Base-by-base conservation (phyloP, 106 monocot genomes). In the Dioscorea dumetorum region DNA sequence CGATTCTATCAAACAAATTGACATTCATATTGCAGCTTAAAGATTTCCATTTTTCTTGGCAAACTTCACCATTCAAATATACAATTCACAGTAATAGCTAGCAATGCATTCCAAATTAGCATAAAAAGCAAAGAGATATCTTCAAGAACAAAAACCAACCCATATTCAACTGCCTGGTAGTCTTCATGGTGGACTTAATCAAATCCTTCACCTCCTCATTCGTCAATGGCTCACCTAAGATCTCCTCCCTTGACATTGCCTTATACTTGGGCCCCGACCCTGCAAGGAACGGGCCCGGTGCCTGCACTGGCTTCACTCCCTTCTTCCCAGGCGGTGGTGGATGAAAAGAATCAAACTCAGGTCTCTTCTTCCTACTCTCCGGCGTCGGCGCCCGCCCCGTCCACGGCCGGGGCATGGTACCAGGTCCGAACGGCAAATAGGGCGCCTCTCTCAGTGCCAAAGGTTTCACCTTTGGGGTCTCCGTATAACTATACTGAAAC, bases 401-500 rank as follows among this genome's bases (percentile, higher is more conserved):
- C 97, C 97, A 99, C 33, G 97, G 90, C 73, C 97, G 65, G 0
- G 88, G 86, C 80, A 86, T 90, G n/a, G 86, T 82, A 31, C 18
- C 61, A 3, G 90, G 99, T 11, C 99, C 93, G 58, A 99, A 99
- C 48, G 99, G 99, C 77, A 93, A 24, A 73, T 78, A 90, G 5
- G 79, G 83, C 16, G 85, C 78, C 77, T 99, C 99, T 61, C 99
- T 70, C 13, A 99, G 72, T 13, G 87, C 99, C 79, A 99, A 35
- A 12, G 92, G 99, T 71, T 75, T 85, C 73, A 80, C 83, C 84
- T 86, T 88, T 12, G 99, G 99, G 11, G 93, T 87, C 81, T 99
- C 99, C 2, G 99, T 99, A 79, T 99, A 99, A 49, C 93, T 93
- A 50, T 99, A 99, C 71, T 90, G 89, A 76, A 93, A 99, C 70